Conservation (phyloP, 2,329 filamentous ascomycete species). For the Leptographium procerum region DNA sequence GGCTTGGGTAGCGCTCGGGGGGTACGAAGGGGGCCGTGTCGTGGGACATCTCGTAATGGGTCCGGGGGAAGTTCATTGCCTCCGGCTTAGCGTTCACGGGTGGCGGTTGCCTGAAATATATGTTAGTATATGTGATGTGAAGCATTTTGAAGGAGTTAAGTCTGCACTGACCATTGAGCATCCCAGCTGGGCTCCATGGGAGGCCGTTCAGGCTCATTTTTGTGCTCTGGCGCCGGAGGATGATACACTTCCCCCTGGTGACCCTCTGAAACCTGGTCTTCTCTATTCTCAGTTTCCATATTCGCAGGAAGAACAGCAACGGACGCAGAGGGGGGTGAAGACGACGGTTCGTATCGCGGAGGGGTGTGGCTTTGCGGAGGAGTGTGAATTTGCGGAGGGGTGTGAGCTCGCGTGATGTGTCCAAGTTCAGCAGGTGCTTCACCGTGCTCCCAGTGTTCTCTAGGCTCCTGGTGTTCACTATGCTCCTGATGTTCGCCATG, state of each 20-base stretch:
- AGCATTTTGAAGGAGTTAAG: background rate
- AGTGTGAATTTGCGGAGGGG: conserved; percentile 5
- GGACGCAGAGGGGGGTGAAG: conserved; percentile 20
- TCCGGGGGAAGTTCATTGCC: conserved; percentile 68
- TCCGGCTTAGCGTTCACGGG: conserved; percentile 65
- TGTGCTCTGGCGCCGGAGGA: conserved; percentile 23
- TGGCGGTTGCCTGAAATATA: conserved; percentile 43
- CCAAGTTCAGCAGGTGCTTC: background rate
- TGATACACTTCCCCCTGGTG: conserved; percentile 23
- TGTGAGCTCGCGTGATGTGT: background rate
- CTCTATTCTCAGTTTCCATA: conserved; percentile 34
- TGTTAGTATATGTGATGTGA: conserved; percentile 9
- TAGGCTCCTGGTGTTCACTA: background rate
- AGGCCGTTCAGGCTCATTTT: conserved; percentile 20
- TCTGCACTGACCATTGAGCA: conserved; percentile 35
- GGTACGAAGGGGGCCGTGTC: conserved; percentile 66
- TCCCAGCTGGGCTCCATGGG: conserved; percentile 32
- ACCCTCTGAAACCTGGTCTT: conserved; percentile 27
- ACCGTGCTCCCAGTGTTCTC: conserved; percentile 9
- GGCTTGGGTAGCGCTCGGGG: conserved; percentile 66
- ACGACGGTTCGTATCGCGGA: conserved; percentile 2
- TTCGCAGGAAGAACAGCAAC: conserved; percentile 27
- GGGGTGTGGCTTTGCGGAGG: background rate
- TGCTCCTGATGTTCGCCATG: background rate
- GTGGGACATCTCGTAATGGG: conserved; percentile 73